Base-by-base conservation (phyloP, 768 basidiomycete species). In the Kwoniella botswanensis region DNA sequence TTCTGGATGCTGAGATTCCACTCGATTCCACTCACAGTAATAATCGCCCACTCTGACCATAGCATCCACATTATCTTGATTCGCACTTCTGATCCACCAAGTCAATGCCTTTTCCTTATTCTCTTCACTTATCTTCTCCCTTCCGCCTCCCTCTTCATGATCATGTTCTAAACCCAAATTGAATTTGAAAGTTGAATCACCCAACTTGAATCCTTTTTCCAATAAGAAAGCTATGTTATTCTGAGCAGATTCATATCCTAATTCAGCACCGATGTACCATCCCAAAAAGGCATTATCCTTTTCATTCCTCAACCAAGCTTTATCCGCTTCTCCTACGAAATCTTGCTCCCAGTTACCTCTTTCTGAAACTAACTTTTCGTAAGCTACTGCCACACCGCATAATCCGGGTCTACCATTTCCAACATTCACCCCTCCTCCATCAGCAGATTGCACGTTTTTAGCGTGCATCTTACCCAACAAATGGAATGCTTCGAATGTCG, bases 1-100 rank as follows among this genome's bases (percentile, higher is more conserved):
- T 18, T 17, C 44, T 17, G 44, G 44, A 46, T 46, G 44, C 17
- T 46, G 17, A 44, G 26, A 26, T 26, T 26, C 4, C 24, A 77
- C n/a, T n/a, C n/a, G n/a, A n/a, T n/a, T n/a, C n/a, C n/a, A n/a
- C 82, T 74, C 71, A 83, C 82, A 98, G 84, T 95, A 96, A 82
- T 98, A 97, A 82, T 99, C 97, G 50, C 94, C 97, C 4, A 98
- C 94, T 87, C 98, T 99, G 71, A 99, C 94, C 68, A 98, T 86
- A 12, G 97, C 91, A 79, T 99, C 97, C n/a, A 97, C 88, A 77
- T 99, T 95, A 65, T 91, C 90, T 82, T 99, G 97, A 2, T 88
- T 90, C 10, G 96, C 94, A 3, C 95, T 94, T 15, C 97, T 90
- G 29, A 90, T 93, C 96, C 96, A 99, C 78, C 96, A 93, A 0